Evolutionary conservation across 2,329 filamentous ascomycete genomes (phyloP).

Genomic region (Akanthomyces dipterigenus): DNA sequence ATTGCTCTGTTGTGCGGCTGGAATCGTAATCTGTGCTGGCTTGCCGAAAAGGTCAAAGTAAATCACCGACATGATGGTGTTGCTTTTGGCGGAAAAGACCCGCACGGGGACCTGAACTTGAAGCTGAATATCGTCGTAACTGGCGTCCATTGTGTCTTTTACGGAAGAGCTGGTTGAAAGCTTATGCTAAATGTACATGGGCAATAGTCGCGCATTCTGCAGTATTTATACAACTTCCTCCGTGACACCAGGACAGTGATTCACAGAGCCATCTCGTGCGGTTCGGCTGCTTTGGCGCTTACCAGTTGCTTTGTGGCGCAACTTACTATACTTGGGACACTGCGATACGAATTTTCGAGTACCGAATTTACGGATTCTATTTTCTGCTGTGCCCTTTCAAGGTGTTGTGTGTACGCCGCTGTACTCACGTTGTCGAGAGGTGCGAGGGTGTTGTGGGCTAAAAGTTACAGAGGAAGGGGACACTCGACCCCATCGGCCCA

Average conservation of each 20-base stretch:
- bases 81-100: background rate
- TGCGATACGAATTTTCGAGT: background rate
- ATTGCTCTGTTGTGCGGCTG: background rate
- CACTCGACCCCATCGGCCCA: no score
- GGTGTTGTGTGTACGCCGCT: background rate
- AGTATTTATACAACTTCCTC: background rate
- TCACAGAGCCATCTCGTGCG: background rate
- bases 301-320: background rate
- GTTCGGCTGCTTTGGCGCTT: background rate
- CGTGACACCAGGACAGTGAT: background rate
- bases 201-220: background rate
- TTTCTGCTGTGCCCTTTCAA: background rate
- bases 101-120: background rate
- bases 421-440: no score
- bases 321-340: background rate
- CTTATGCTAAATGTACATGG: no score
- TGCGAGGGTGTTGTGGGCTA: no score
- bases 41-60: background rate
- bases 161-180: no score
- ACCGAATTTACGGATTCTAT: background rate
- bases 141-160: background rate
- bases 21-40: background rate
- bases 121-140: background rate
- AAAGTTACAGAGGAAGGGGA: no score
- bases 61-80: background rate